Evolutionary conservation across 2,329 filamentous ascomycete genomes (phyloP), one percentile per base, ranked within the genome.

Genomic region (Tolypocladium pustulatum): DNA sequence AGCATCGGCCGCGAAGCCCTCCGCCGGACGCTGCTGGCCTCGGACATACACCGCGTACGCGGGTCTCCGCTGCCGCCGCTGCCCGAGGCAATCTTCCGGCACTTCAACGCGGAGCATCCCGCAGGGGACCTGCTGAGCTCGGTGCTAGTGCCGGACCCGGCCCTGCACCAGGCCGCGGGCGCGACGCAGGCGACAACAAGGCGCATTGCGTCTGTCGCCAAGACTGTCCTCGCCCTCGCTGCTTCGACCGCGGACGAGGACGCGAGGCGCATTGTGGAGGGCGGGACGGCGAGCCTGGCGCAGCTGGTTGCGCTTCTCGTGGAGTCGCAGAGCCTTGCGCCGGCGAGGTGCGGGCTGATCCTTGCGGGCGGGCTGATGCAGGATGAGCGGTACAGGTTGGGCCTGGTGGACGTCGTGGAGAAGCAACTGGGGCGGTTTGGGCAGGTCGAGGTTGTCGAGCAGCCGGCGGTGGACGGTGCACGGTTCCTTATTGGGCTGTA

Each of bases 1-100:
- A 68, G 69, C 1, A 73, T 77, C 17, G 75, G 75, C 1, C 61
- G 70, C 34, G 65, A 70, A 55, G 74, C 69, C 0, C 63, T 75
- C 15, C 68, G 71, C 15, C 59, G 64, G 4, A 67, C 73, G 0
- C 60, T 77, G n/a, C 60, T 60, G 2, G 59, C 62, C 4, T 60
- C 70, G 10, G 73, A 76, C 56, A 58, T 66, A 3, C 59, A 64
- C 15, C 55, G 55, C 49, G n/a, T 25, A 15, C 46, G 27, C 27
- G 49, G 41, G 10, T 27, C 53, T 4, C 30, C 54, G 34, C 58
- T 56, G 20, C 52, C 58, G n/a, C 58, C 58, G 54, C 54, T 59
- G 13, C 25, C 63, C 20, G 56, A 55, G 8, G 64, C 65, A 2
- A 54, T 68, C 15, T 30, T 61, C 17, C 12, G 55, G 25, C 60